These are phyloP conservation scores for Candida caryicola DNA, from an alignment of 805 yeast species.

Conservation along the genomic window DNA sequence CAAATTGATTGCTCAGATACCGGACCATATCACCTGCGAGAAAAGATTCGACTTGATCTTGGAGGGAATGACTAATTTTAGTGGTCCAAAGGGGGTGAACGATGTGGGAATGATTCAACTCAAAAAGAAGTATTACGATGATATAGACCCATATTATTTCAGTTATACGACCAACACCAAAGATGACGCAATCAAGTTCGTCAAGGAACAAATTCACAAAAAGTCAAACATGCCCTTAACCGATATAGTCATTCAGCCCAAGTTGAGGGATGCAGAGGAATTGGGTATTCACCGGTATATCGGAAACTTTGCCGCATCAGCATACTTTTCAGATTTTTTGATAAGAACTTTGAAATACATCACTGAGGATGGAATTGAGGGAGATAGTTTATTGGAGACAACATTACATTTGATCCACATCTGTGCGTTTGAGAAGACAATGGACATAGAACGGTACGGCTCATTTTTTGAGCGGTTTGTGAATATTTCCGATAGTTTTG, in stretches of 20 bases:
- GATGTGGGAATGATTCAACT: constrained; percentile 37
- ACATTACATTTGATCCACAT: constrained; percentile 68
- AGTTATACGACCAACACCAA: constrained; percentile 75
- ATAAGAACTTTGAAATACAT: constrained; percentile 47
- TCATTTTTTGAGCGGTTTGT: constrained; percentile 28
- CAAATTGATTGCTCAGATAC: constrained; percentile 62
- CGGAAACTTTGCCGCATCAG: constrained; percentile 51
- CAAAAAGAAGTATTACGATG: constrained; percentile 33
- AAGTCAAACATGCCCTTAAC: constrained; percentile 34
- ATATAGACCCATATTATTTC: constrained; percentile 65
- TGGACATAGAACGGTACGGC: constrained; percentile 30
- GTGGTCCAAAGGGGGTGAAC: constrained; percentile 31
- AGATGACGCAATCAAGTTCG: constrained; percentile 73
- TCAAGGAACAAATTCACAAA: constrained; percentile 50
- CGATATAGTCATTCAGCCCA: constrained; percentile 60
- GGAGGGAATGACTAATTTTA: constrained; percentile 30
- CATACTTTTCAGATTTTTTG: constrained; percentile 52
- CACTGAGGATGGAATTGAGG: constrained; percentile 31
- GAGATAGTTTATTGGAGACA: constrained; percentile 59
- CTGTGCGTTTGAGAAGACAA: constrained; percentile 33
- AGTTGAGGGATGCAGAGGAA: constrained; percentile 27
- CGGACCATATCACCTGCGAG: constrained; percentile 73
- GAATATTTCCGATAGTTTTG: constrained; percentile 30
- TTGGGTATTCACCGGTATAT: constrained; percentile 42
- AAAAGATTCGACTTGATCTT: constrained; percentile 63